Evolutionary conservation across 1,284 basidiomycete genomes (phyloP).

Genomic region (Xerocomus amazonicus): DNA sequence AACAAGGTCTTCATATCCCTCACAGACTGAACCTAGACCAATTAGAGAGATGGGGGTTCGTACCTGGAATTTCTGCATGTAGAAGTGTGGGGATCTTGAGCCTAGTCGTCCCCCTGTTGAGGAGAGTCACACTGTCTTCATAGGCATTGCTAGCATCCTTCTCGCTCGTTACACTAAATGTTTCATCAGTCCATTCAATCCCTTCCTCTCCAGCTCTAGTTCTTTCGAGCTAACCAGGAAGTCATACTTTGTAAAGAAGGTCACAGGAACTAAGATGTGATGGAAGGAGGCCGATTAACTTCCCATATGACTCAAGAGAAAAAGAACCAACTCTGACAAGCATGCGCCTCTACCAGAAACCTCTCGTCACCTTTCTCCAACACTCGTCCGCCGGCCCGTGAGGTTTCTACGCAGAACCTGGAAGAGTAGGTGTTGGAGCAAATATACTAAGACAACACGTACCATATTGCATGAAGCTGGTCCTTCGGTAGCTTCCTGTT

Average conservation of each 20-base stretch:
- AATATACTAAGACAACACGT: background rate
- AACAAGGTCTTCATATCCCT: conserved; percentile 1
- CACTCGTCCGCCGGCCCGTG: conserved; percentile 9
- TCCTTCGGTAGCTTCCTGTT: conserved; percentile 1
- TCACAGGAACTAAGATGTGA: background rate
- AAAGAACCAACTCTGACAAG: conserved; percentile 2
- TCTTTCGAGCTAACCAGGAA: background rate
- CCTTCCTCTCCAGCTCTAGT: background rate
- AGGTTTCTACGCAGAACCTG: conserved; percentile 11
- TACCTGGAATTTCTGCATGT: background rate
- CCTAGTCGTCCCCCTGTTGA: background rate
- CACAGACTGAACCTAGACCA: background rate
- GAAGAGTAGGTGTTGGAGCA: background rate
- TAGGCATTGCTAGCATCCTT: conserved; percentile 1
- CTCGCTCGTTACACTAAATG: background rate
- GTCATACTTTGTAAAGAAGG: conserved; percentile 4
- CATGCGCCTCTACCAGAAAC: conserved; percentile 1
- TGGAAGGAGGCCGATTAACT: background rate
- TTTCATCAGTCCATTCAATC: too few relatives aligned
- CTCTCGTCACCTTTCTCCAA: conserved; percentile 10
- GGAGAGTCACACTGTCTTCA: background rate
- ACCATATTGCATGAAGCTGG: conserved; percentile 7
- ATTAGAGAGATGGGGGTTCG: background rate
- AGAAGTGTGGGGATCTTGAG: conserved; percentile 2
- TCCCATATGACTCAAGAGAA: background rate